Base-by-base conservation (phyloP, 2,329 filamentous ascomycete species). In the Pseudophaeomoniella oleicola region DNA sequence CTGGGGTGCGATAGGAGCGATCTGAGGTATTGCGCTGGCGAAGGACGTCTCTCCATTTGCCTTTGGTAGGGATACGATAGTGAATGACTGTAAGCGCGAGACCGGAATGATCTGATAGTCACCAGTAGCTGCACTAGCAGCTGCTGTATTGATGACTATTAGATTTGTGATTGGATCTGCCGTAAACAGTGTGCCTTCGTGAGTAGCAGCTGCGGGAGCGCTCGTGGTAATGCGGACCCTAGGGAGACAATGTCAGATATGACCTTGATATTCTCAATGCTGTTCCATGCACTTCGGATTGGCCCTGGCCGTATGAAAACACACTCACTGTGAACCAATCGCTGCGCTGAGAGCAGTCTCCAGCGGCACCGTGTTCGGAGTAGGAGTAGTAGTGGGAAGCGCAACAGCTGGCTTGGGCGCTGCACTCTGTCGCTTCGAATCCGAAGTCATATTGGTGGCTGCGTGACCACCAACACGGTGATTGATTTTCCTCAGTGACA, bases 111-210 rank as follows among this genome's bases (percentile, higher is more conserved):
- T 64, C 47, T 69, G 71, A 51, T 74, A 78, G 50, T 75, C 64
- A 39, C 69, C 67, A 4, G 64, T 57, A 37, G 62, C 59, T 1
- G 55, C 43, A 37, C 55, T 35, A 15, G 60, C 54, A 9, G 63
- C 52, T 9, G 62, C 49, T 13, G 66, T 72, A 55, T 75, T 72
- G 54, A 78, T 66, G 32, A 69, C 72, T 46, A 79, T 60, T 39
- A 76, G 59, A 46, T 75, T 75, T 39, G 71, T 71, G 46, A 72
- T 60, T 16, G 72, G 71, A 51, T 69, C 72, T 32, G 69, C 71
- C 17, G 72, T 75, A 55, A 74, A 78, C 39, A 79, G 62, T 13
- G 63, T 73, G 47, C 75, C 75, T 53, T 78, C 73, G 40, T 74
- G 57, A 16, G 64, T 68, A 31, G 64, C 62, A 36, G 65, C 57